A percentile compares a stretch with the other conserved stretches of the same genome.
Conservation (phyloP, 2,329 filamentous ascomycete species). For the Pseudogymnoascus sp. region DNA sequence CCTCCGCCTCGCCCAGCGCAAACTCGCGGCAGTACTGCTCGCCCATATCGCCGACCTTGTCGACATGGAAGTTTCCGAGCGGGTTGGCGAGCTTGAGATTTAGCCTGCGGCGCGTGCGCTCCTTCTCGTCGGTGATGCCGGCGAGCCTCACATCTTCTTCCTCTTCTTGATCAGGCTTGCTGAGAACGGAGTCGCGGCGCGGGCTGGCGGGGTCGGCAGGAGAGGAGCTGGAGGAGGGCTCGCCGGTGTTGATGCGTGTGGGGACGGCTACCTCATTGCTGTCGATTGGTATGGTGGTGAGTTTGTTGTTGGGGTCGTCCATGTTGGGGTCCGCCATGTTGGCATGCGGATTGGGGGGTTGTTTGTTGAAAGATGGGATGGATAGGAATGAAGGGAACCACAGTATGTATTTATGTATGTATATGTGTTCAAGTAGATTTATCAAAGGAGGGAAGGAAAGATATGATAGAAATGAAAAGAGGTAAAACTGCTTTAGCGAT, state of each 20-base stretch:
- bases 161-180: background rate
- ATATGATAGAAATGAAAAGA: background rate
- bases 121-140: conserved; percentile 14
- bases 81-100: conserved; percentile 47
- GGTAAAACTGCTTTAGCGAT: background rate
- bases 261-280: background rate
- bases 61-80: conserved; percentile 38
- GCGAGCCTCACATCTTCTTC: background rate
- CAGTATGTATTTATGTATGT: background rate
- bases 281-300: background rate
- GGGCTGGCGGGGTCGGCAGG: background rate
- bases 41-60: conserved; percentile 47
- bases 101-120: conserved; percentile 28
- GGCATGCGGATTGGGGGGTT: background rate
- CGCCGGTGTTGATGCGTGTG: background rate
- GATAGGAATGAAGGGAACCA: background rate
- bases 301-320: background rate
- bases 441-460: background rate
- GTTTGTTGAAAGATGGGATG: background rate
- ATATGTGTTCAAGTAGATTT: background rate
- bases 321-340: background rate
- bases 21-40: conserved; percentile 50
- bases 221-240: background rate
- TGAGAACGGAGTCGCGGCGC: background rate
- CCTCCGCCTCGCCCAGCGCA: conserved; percentile 45